These are phyloP conservation scores for Daldinia bambusicola DNA, from an alignment of 495 filamentous ascomycete species.

Conservation along the genomic window DNA sequence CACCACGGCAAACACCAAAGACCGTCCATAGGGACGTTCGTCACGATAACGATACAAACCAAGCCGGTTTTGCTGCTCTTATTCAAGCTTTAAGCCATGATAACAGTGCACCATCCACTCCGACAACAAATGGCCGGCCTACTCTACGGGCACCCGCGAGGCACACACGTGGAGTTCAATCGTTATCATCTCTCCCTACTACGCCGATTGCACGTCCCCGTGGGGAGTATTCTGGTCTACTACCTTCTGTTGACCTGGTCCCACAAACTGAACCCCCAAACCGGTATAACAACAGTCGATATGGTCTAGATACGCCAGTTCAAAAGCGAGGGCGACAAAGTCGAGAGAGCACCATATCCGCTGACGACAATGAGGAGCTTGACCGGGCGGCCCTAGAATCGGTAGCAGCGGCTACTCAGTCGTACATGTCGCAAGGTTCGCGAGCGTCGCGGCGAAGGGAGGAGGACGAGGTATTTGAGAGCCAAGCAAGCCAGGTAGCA, in stretches of 20 bases:
- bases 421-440: slow-evolving; percentile 53
- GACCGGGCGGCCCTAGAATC: slow-evolving; percentile 66
- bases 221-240: slow-evolving; percentile 57
- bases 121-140: slow-evolving; percentile 49
- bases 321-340: slow-evolving; percentile 64
- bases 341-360: slow-evolving; percentile 90
- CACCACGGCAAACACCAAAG: slow-evolving; percentile 60
- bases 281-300: slow-evolving; percentile 43
- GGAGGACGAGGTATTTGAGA: slow-evolving; percentile 57
- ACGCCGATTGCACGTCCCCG: slow-evolving; percentile 68
- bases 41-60: slow-evolving; percentile 53
- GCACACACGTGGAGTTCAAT: slow-evolving; percentile 76
- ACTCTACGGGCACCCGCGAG: slow-evolving; percentile 59
- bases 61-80: slow-evolving; percentile 77
- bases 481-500: slow-evolving; percentile 64
- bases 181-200: slow-evolving; percentile 81
- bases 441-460: slow-evolving; percentile 45
- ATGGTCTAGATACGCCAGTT: slow-evolving; percentile 46
- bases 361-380: slow-evolving; percentile 75
- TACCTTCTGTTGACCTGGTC: slow-evolving; percentile 66
- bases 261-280: slow-evolving; percentile 65
- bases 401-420: slow-evolving; percentile 59
- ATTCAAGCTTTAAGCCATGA: slow-evolving; percentile 80
- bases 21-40: slow-evolving; percentile 52
- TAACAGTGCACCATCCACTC: slow-evolving; percentile 72